Evolutionary conservation across 176 grass and related monocot genomes (phyloP), one percentile per base, ranked within the genome.

Genomic region (Eleusine indica): DNA sequence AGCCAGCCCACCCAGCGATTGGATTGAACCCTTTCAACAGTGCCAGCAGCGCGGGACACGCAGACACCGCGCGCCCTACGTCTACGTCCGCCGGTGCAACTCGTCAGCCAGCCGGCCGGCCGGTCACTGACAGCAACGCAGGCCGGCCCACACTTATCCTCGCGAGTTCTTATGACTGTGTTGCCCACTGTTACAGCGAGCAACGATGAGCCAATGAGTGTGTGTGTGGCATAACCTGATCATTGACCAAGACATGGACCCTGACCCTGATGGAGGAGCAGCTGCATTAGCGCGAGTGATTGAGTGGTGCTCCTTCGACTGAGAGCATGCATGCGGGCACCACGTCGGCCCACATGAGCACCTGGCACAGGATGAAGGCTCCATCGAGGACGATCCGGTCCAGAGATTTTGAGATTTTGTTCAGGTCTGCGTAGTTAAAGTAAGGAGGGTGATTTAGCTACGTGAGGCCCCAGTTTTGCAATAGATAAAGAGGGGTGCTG

Each of bases 11-110:
- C n/a, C 60, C 58, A 62, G 58, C 58, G 58, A 58, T 8, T 57
- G 52, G 3, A 54, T 56, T 43, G 74, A 75, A 87, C 67, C 28
- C 68, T 19, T 82, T 73, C 66, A 79, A 46, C 32, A 35, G 32
- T 25, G 25, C 25, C 25, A 25, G 25, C 25, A 25, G 25, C 25
- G 25, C 25, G 25, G 25, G 25, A 25, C 25, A 25, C 32, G 32
- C 32, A 35, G 60, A 6, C 67, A 12, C 30, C 53, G 41, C 40
- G 18, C 54, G 54, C 17, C 53, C 17, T 19, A 56, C 53, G 48
- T 3, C 1, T 4, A 53, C 51, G 9, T 49, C 15, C 16, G 61
- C 74, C 61, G 58, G 61, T 62, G 56, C 60, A 61, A 18, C 54
- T 38, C 44, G 54, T 37, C 29, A 4, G 28, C 18, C 17, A 43